These are phyloP conservation scores for Cutaneotrichosporon spelunceum DNA, from an alignment of 1,284 basidiomycete species.

Conservation along the genomic window DNA sequence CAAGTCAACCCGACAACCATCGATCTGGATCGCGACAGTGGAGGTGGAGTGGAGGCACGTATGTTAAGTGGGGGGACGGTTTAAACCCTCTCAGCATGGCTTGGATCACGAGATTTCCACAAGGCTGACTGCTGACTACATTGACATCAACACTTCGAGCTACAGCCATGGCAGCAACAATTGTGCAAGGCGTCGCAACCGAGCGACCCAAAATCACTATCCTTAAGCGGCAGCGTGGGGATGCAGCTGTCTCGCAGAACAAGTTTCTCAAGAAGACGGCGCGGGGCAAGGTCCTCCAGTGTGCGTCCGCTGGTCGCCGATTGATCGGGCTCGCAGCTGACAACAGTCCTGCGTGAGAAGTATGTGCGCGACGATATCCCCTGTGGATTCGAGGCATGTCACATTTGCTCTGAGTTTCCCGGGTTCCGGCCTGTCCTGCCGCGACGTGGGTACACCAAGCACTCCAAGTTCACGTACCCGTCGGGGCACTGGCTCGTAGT, in stretches of 20 bases:
- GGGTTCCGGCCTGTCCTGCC: slow-evolving; percentile 55
- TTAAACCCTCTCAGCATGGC: not conserved
- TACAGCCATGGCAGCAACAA: slow-evolving; percentile 22
- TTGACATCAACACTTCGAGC: not conserved
- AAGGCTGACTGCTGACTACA: not conserved
- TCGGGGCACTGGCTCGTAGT: slow-evolving; percentile 77
- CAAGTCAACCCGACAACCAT: not conserved
- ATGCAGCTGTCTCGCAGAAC: slow-evolving; percentile 72
- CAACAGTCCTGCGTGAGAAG: slow-evolving; percentile 79
- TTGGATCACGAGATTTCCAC: slow-evolving; percentile 1
- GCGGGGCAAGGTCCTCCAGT: slow-evolving; percentile 87
- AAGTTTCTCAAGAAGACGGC: slow-evolving; percentile 96
- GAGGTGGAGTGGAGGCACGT: slow-evolving; percentile 2
- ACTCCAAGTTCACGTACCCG: slow-evolving; percentile 43
- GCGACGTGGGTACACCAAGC: slow-evolving; percentile 56
- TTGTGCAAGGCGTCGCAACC: slow-evolving; percentile 12
- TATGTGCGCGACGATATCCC: slow-evolving; percentile 90
- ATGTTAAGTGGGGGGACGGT: not conserved
- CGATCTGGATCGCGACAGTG: not conserved
- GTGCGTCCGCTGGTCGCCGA: slow-evolving; percentile 52
- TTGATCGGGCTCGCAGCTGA: not conserved
- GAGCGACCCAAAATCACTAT: slow-evolving; percentile 61
- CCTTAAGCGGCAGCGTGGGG: slow-evolving; percentile 67
- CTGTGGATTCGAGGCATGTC: slow-evolving; percentile 79
- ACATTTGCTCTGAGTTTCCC: slow-evolving; percentile 57